Conservation (phyloP, 2,329 filamentous ascomycete genomes). For the Paraphaeosphaeria sporulosa region DNA sequence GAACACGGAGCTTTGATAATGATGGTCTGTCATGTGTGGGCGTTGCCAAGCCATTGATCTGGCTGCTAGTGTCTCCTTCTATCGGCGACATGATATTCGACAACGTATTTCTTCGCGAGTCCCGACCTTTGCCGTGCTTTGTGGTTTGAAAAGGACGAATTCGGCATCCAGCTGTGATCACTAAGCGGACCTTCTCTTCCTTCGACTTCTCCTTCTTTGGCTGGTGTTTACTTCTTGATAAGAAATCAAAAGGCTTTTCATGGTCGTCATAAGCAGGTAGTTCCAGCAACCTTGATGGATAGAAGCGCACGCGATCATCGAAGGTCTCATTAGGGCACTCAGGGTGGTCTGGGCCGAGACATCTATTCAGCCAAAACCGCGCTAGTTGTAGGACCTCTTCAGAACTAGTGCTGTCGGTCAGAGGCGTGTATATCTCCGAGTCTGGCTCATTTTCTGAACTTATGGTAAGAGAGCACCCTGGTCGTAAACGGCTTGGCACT, state of each 20-base stretch:
- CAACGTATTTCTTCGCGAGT: background rate
- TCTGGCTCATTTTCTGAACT: background rate
- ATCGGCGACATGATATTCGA: background rate
- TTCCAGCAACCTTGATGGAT: conserved; percentile 6
- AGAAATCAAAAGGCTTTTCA: conserved; percentile 9
- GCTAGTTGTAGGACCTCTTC: conserved; percentile 9
- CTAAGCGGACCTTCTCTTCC: background rate
- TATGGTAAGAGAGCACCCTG: background rate
- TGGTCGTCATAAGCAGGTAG: conserved; percentile 5
- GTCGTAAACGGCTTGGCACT: background rate
- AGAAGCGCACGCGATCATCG: background rate
- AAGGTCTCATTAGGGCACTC: conserved; percentile 9
- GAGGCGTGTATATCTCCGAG: conserved; percentile 10
- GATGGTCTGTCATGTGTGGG: too few species aligned
- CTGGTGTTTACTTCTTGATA: background rate
- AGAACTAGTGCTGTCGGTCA: conserved; percentile 5
- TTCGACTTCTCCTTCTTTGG: background rate
- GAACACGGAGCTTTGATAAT: too few species aligned
- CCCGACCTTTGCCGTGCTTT: too few species aligned
- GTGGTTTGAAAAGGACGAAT: background rate
- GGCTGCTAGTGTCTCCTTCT: background rate
- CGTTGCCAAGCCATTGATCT: background rate
- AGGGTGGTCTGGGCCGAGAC: conserved; percentile 6
- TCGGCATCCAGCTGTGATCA: background rate
- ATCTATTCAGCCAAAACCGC: conserved; percentile 8